A percentile compares a stretch with the other conserved stretches of the same genome.
These are phyloP conservation scores for Amylocystis lapponica DNA, from an alignment of 768 basidiomycete species.

Conservation along the genomic window DNA sequence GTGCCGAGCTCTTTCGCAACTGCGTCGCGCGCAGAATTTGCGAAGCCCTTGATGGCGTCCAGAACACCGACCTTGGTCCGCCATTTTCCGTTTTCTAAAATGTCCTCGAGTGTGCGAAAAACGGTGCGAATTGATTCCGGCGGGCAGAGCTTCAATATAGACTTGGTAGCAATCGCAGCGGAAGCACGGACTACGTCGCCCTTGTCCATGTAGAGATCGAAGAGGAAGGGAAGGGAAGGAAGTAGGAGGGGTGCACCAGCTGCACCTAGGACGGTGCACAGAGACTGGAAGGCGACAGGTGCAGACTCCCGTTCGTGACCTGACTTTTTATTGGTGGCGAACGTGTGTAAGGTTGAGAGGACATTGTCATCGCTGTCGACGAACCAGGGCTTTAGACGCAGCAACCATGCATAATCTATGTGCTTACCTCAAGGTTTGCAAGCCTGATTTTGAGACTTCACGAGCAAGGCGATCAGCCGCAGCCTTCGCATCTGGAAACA, in stretches of 20 bases:
- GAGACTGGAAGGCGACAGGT: constrained; percentile 72
- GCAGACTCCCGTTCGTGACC: constrained; percentile 87
- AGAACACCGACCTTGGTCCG: constrained; percentile 89
- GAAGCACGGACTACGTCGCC: constrained; percentile 86
- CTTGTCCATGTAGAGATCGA: constrained; percentile 89
- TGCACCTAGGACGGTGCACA: constrained; percentile 65
- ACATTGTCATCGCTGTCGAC: constrained; percentile 51
- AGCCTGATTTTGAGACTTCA: constrained; percentile 57
- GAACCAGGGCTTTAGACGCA: neutral
- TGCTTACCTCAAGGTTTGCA: constrained; percentile 55
- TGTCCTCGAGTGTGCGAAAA: constrained; percentile 62
- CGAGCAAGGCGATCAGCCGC: constrained; percentile 78
- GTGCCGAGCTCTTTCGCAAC: constrained; percentile 81
- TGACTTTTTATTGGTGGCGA: constrained; percentile 80
- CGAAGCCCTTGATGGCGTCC: constrained; percentile 77
- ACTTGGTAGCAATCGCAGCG: constrained; percentile 74
- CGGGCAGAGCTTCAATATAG: constrained; percentile 78
- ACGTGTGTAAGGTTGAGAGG: constrained; percentile 57
- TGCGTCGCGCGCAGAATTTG: constrained; percentile 57
- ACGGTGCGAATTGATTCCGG: constrained; percentile 72
- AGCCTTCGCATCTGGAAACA: constrained; percentile 69
- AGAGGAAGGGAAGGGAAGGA: constrained; percentile 68
- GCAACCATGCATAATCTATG: constrained; percentile 13
- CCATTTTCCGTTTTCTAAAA: constrained; percentile 89
- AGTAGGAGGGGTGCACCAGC: constrained; percentile 70